phyloP scores from a whole-genome alignment of 352 stramenopile genomes.

The Phytophthora syringae region DNA sequence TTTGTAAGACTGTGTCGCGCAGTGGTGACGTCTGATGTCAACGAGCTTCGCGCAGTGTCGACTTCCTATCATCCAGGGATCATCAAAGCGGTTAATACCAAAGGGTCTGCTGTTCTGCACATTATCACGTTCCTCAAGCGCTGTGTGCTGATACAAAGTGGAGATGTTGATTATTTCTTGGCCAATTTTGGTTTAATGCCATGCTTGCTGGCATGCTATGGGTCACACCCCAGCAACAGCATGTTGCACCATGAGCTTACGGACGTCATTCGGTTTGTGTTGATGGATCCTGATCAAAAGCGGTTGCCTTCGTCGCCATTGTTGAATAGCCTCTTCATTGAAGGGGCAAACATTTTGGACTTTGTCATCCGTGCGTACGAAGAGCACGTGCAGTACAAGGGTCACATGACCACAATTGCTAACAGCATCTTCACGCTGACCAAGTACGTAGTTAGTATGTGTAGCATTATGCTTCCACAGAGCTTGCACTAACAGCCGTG shows the following conservation, averaged over 20 bases:
- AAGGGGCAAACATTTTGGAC: conserved; percentile 74
- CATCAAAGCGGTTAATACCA: conserved; percentile 57
- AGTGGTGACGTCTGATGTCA: conserved; percentile 67
- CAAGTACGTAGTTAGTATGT: conserved; percentile 55
- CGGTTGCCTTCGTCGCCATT: conserved; percentile 78
- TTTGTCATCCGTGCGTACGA: conserved; percentile 87
- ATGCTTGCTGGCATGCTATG: conserved; percentile 81
- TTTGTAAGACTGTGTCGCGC: conserved; percentile 78
- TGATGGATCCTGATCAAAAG: conserved; percentile 87
- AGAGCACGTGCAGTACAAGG: conserved; percentile 84
- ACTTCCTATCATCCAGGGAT: conserved; percentile 46
- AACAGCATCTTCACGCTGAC: conserved; percentile 91
- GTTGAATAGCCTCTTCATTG: conserved; percentile 80
- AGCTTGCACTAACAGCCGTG: conserved; percentile 12
- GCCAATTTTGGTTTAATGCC: conserved; percentile 84
- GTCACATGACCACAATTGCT: conserved; percentile 89
- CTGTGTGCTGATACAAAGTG: conserved; percentile 83
- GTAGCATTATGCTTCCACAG: not conserved
- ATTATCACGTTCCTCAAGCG: conserved; percentile 88
- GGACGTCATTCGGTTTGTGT: conserved; percentile 86
- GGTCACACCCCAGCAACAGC: conserved; percentile 81
- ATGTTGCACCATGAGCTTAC: conserved; percentile 87
- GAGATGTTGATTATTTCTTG: conserved; percentile 69
- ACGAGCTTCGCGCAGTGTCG: conserved; percentile 48
- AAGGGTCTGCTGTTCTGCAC: conserved; percentile 73